These are phyloP conservation scores for Xylariaceae sp. DNA, from an alignment of 2,329 filamentous ascomycete genomes.

Conservation along the genomic window DNA sequence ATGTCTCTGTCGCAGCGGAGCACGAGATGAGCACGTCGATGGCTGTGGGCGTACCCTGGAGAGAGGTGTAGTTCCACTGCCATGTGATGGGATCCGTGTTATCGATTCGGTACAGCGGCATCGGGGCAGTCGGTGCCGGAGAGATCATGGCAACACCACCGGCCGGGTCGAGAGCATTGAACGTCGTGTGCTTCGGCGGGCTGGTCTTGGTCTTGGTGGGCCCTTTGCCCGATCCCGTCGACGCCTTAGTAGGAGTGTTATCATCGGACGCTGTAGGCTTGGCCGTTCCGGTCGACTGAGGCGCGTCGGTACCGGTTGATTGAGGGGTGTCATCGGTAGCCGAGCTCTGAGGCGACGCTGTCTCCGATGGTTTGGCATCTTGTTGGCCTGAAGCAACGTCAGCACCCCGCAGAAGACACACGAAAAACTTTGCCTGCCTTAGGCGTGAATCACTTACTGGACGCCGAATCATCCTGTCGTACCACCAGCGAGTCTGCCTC, in stretches of 20 bases:
- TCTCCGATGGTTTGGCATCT: conserved; percentile 5
- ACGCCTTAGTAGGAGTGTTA: conserved; percentile 21
- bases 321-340: not conserved
- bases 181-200: conserved; percentile 37
- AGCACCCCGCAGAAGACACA: not conserved
- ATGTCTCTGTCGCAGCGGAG: conserved; percentile 47
- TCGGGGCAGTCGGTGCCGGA: conserved; percentile 42
- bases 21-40: conserved; percentile 56
- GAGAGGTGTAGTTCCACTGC: conserved; percentile 61
- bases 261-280: conserved; percentile 8
- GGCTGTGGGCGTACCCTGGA: conserved; percentile 53
- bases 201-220: conserved; percentile 28
- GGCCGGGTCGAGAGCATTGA: conserved; percentile 41
- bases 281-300: conserved; percentile 7
- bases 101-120: conserved; percentile 55
- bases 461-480: conserved; percentile 38
- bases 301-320: conserved; percentile 5
- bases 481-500: conserved; percentile 49
- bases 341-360: conserved; percentile 8
- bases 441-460: conserved; percentile 22
- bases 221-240: conserved; percentile 39
- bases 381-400: conserved; percentile 3
- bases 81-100: conserved; percentile 49
- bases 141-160: conserved; percentile 51
- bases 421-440: not conserved